Conservation (phyloP, 2,329 filamentous ascomycete species). For the Aspergillus pseudoglaucus region DNA sequence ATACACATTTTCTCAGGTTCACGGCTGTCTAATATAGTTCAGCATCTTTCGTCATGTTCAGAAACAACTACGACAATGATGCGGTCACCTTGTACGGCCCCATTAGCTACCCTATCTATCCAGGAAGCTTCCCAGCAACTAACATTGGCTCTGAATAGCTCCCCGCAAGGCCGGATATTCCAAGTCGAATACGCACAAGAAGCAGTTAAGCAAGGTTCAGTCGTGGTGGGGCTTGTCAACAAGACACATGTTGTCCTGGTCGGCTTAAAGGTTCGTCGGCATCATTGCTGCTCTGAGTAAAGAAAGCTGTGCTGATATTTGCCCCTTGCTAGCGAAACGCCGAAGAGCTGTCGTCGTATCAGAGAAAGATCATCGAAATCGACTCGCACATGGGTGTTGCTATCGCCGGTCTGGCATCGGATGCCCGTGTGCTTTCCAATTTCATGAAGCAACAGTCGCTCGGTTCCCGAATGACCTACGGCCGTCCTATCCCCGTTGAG, state of each 20-base stretch:
- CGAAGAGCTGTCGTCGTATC: conserved; percentile 98
- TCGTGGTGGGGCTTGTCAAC: conserved; percentile 93
- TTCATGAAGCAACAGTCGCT: conserved; percentile 99
- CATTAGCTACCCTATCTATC: conserved; percentile 32
- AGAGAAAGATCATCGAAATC: conserved; percentile 97
- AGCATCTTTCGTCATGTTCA: conserved; percentile 64
- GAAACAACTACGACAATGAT: conserved; percentile 99
- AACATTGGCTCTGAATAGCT: conserved; percentile 51
- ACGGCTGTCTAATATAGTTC: neutral
- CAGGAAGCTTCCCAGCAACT: conserved; percentile 10
- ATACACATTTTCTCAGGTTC: neutral
- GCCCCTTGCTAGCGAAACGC: conserved; percentile 68
- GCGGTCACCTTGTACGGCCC: conserved; percentile 84
- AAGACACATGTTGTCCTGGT: conserved; percentile 96
- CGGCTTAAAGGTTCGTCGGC: conserved; percentile 73
- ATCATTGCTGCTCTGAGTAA: no score
- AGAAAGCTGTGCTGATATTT: neutral
- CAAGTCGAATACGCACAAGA: conserved; percentile 99
- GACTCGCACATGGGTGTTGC: conserved; percentile 94
- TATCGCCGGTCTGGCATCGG: conserved; percentile 92
- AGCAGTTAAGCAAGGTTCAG: conserved; percentile 97
- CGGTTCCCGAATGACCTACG: conserved; percentile 90
- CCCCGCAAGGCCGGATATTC: conserved; percentile 97
- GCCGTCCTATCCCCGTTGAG: conserved; percentile 83
- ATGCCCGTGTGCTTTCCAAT: conserved; percentile 98